Evolutionary conservation across 768 basidiomycete species (phyloP).

Genomic region (Leccinum subgranulosum): DNA sequence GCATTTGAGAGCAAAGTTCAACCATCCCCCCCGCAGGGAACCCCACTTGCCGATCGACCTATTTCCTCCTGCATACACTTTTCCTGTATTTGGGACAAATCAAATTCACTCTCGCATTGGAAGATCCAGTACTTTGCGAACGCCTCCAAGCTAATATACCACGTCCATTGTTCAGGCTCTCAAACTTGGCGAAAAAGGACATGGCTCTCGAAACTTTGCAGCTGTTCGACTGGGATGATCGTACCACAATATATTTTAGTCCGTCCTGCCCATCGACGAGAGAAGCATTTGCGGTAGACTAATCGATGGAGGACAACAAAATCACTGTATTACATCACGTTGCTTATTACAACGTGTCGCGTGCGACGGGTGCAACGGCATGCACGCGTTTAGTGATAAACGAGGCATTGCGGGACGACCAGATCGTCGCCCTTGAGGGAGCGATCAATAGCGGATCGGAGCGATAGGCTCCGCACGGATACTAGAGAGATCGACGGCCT

Average conservation of each 20-base stretch:
- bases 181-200: no score
- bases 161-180: not conserved
- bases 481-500: constrained; percentile 62
- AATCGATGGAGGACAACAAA: not conserved
- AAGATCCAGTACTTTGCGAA: no score
- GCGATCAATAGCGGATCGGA: constrained; percentile 66
- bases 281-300: not conserved
- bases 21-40: no score
- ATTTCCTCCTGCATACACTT: no score
- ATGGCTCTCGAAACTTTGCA: not conserved
- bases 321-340: not conserved
- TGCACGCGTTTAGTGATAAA: not conserved
- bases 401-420: not conserved
- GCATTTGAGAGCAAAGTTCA: no score
- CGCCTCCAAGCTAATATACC: no score
- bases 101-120: not conserved
- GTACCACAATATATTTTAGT: not conserved
- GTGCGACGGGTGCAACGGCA: not conserved
- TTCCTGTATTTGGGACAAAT: no score
- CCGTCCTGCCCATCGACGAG: not conserved
- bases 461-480: constrained; percentile 88
- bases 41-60: no score
- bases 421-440: not conserved
- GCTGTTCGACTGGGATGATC: not conserved
- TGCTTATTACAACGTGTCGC: not conserved